These are phyloP conservation scores for Lyophyllum semitale DNA, from an alignment of 768 basidiomycete species.

Conservation along the genomic window DNA sequence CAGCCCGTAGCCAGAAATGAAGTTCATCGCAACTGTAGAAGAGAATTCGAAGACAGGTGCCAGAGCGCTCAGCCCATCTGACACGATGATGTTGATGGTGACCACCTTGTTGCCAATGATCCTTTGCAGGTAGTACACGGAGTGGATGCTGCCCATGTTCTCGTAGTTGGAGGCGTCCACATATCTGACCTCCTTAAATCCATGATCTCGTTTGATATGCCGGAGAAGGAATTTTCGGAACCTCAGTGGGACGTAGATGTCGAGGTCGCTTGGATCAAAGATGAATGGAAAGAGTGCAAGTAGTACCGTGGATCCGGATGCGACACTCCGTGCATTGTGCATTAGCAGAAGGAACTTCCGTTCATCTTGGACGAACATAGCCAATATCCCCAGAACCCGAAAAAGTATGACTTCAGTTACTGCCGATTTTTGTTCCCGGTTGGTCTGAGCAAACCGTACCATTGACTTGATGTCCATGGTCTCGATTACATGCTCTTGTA, in stretches of 20 bases:
- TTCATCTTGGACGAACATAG: too few species aligned
- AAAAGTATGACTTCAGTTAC: too few species aligned
- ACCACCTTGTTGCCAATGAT: not conserved
- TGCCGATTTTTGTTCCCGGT: too few species aligned
- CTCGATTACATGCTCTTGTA: too few species aligned
- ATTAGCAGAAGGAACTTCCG: too few species aligned
- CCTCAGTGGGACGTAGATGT: constrained; percentile 2
- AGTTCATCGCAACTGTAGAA: not conserved
- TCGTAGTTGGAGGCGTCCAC: not conserved
- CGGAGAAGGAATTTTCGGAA: too few species aligned
- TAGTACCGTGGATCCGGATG: not conserved
- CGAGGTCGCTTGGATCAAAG: not conserved
- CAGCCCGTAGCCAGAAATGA: not conserved
- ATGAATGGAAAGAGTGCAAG: not conserved
- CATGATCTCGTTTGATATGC: not conserved
- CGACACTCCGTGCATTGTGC: constrained; percentile 3
- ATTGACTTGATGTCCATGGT: too few species aligned
- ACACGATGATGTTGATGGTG: not conserved
- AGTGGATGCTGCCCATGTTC: not conserved
- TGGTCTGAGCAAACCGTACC: too few species aligned
- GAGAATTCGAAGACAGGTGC: not conserved
- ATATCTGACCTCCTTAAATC: not conserved
- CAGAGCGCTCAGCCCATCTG: not conserved
- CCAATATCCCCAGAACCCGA: too few species aligned
- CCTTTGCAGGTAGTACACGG: not conserved